Evolutionary conservation across 2,329 filamentous ascomycete genomes (phyloP).

Genomic region (Thelonectria blattea): DNA sequence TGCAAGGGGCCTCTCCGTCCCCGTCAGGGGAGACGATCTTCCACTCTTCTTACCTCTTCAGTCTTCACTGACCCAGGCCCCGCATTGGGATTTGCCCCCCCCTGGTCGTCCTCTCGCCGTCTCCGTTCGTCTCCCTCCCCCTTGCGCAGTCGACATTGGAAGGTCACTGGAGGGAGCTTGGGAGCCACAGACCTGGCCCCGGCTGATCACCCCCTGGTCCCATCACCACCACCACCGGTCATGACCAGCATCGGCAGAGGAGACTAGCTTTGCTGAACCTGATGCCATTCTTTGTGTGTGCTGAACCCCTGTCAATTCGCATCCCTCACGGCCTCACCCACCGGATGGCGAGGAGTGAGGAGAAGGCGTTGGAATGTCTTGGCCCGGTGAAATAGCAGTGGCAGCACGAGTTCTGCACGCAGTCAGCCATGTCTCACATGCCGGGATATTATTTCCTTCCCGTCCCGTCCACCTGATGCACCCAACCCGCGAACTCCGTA

Average conservation of each 20-base stretch:
- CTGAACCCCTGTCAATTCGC: background rate
- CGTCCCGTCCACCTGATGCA: background rate
- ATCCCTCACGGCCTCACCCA: background rate
- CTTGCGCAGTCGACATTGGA: background rate
- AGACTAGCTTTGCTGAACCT: conserved; percentile 9
- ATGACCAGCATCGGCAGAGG: conserved; percentile 12
- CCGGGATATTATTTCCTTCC: background rate
- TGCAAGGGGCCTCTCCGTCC: conserved; percentile 4
- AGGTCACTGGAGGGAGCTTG: background rate
- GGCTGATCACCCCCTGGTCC: conserved; percentile 7
- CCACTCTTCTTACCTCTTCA: background rate
- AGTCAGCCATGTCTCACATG: background rate
- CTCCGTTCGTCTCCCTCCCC: conserved; percentile 4
- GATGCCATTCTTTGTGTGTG: conserved; percentile 5
- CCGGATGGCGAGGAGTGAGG: conserved; percentile 2
- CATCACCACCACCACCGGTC: conserved; percentile 8
- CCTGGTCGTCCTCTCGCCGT: conserved; percentile 2
- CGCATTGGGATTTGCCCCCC: conserved; percentile 8
- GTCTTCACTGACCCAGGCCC: background rate
- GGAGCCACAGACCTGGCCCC: conserved; percentile 7
- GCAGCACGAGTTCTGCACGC: background rate
- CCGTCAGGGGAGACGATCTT: conserved; percentile 7
- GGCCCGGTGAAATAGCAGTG: conserved; percentile 6
- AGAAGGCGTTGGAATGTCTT: background rate
- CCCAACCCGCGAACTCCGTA: background rate